Evolutionary conservation across 768 basidiomycete genomes (phyloP), one percentile per base, ranked within the genome.

Genomic region (Termitomyces sp.): DNA sequence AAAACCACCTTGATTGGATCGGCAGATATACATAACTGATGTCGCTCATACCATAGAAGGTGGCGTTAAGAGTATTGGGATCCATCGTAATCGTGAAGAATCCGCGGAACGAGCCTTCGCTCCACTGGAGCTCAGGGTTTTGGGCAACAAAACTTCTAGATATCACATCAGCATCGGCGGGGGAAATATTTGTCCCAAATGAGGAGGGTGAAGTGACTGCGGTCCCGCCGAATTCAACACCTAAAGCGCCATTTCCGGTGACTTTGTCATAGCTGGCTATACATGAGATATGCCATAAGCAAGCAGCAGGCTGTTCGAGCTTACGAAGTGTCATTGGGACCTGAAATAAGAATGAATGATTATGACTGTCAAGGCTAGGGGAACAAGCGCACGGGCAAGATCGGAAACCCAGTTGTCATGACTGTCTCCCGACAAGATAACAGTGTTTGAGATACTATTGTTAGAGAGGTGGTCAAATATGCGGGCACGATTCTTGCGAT

Each of bases 261-360:
- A 51, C 0, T 19, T n/a, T 3, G n/a, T 51, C n/a, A 39, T 51
- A 51, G 3, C 49, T 51, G 27, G 49, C 16, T 19, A 6, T 51
- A n/a, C 14, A 39, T 51, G 37, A 39, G 25, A 28, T 12, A 14
- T 5, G 1, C 1, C 27, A 45, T 37, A 8, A 37, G 9, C 35
- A 35, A 27, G 17, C 23, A 35, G 23, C 14, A 49, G 21, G 17
- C 23, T n/a, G 10, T 7, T 7, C 7, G 27, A 27, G 25, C 49
- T 39, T 39, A 51, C 49, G 37, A 51, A n/a, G 49, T 51, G 27
- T 51, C 49, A 17, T 51, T 51, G 17, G 49, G 49, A 19, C 49
- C 49, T 51, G 4, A n/a, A 27, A 39, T 27, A 12, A 39, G 11
- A 39, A 28, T 39, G 7, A 35, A 39, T n/a, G 17, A 27, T 12